These are phyloP conservation scores for Entomortierella chlamydospora DNA, from an alignment of 192 early-diverging fungal genomes.

Conservation along the genomic window DNA sequence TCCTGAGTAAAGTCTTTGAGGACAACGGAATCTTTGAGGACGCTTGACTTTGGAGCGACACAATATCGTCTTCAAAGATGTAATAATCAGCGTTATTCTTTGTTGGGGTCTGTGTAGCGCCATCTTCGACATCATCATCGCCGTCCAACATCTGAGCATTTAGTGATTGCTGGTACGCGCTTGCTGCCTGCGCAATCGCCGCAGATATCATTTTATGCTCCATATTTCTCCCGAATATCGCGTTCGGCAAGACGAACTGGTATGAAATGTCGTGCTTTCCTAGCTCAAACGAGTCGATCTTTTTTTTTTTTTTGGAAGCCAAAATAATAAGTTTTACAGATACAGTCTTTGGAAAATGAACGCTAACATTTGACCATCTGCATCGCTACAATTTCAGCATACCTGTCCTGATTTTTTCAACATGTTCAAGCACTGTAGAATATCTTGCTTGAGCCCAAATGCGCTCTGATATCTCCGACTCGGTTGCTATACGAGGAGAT, in stretches of 20 bases:
- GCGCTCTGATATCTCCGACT: constrained; percentile 52
- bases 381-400: too few species aligned
- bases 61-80: constrained; percentile 42
- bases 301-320: too few species aligned
- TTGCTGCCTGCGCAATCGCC: constrained; percentile 37
- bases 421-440: constrained; percentile 30
- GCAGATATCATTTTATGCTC: constrained; percentile 50
- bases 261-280: constrained; percentile 39
- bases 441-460: constrained; percentile 52
- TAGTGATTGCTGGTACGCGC: constrained; percentile 30
- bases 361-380: too few species aligned
- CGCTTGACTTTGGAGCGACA: constrained; percentile 26
- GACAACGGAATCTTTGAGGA: constrained; percentile 42
- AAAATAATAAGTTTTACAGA: too few species aligned
- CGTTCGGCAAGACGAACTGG: constrained; percentile 38
- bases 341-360: too few species aligned
- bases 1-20: constrained; percentile 33
- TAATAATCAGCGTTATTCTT: not conserved
- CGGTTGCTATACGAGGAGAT: constrained; percentile 51
- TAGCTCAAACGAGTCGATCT: constrained; percentile 44
- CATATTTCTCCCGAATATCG: constrained; percentile 25
- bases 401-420: constrained; percentile 36
- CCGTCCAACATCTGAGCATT: constrained; percentile 4
- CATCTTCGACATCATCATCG: not conserved
- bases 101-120: not conserved